Percentiles rank a stretch among this genome's conserved stretches.
phyloP scores from a whole-genome alignment of 2,329 filamentous ascomycete genomes.

The Sclerotinia borealis region DNA sequence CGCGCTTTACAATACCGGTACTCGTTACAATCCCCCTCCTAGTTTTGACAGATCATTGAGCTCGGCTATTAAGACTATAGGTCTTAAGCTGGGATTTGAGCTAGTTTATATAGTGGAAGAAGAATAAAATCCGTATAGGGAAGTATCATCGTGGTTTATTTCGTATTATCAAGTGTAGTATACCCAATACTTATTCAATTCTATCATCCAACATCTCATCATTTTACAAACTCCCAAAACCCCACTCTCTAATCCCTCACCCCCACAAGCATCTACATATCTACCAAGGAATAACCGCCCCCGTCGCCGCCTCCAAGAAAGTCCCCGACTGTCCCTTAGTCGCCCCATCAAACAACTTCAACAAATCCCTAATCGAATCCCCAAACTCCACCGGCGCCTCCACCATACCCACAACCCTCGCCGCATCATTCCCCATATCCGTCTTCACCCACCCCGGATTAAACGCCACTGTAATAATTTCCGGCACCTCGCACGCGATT shows the following conservation, averaged over 20 bases:
- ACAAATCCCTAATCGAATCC: conserved; percentile 16
- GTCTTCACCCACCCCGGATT: conserved; percentile 34
- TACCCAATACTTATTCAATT: no score
- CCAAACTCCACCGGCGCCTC: conserved; percentile 21
- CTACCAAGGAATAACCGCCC: conserved; percentile 20
- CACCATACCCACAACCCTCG: conserved; percentile 15
- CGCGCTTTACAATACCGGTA: no score
- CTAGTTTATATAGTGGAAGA: no score
- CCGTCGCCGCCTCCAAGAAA: conserved; percentile 12
- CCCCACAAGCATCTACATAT: neutral
- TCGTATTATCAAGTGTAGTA: neutral
- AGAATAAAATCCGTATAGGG: neutral
- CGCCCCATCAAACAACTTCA: conserved; percentile 18
- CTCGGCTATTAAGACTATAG: no score
- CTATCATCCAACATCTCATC: no score
- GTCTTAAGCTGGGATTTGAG: no score
- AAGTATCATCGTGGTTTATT: neutral
- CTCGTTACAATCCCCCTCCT: no score
- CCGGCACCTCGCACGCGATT: conserved; percentile 31
- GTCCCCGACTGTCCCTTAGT: conserved; percentile 17
- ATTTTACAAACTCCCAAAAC: no score
- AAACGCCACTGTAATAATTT: conserved; percentile 31
- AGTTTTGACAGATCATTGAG: no score
- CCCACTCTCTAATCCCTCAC: neutral
- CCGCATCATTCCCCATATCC: conserved; percentile 23